phyloP scores from a whole-genome alignment of 768 basidiomycete genomes.

The Auricularia sp. region DNA sequence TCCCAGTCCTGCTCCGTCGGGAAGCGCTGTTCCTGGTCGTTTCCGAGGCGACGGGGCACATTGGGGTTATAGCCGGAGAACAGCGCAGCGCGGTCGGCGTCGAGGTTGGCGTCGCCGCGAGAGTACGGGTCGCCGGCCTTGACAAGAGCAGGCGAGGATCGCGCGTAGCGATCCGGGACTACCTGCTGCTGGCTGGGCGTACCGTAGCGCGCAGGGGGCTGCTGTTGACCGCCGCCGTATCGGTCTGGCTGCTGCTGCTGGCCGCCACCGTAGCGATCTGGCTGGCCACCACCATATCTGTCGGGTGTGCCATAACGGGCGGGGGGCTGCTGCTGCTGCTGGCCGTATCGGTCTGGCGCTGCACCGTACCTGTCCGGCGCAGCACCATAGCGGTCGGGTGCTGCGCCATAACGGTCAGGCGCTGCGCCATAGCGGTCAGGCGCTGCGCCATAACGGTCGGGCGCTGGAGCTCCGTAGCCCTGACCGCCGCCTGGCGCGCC shows the following conservation, averaged over 20 bases:
- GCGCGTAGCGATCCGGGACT: background rate
- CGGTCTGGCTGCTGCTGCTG: background rate
- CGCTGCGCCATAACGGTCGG: background rate
- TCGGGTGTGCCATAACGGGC: no score
- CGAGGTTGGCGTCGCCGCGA: conserved; percentile 45
- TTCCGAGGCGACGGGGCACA: conserved; percentile 51
- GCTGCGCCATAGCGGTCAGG: background rate
- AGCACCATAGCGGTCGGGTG: background rate
- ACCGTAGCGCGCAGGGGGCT: background rate
- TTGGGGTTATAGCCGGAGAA: conserved; percentile 65
- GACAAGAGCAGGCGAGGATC: conserved; percentile 14
- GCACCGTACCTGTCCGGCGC: background rate
- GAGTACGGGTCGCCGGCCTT: conserved; percentile 53
- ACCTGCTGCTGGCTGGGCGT: background rate
- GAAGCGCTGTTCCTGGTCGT: conserved; percentile 38
- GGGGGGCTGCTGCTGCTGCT: background rate
- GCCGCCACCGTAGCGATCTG: no score
- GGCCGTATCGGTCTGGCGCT: background rate
- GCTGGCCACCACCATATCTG: no score
- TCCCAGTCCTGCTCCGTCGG: conserved; percentile 38
- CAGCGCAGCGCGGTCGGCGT: conserved; percentile 60
- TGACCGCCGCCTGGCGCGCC: background rate
- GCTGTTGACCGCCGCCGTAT: background rate
- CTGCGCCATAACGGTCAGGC: background rate
- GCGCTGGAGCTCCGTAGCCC: background rate